Base-by-base conservation (phyloP, 2,329 filamentous ascomycete species). In the Colletotrichum euphorbiae region DNA sequence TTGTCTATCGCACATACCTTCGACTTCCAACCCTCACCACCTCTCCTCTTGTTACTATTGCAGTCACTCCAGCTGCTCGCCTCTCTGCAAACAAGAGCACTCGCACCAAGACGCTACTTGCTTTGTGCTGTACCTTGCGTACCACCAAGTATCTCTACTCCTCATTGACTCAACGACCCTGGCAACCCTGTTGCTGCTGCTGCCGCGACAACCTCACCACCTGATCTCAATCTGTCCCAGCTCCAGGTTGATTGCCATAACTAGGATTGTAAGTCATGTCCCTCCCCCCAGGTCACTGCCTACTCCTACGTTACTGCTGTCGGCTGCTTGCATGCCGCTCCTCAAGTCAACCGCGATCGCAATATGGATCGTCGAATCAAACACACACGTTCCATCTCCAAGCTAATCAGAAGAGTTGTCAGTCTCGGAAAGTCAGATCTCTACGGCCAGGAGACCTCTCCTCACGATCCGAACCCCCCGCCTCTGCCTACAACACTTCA, bases 321-420 rank as follows among this genome's bases (percentile, higher is more conserved):
- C 40, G 38, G 36, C 42, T n/a, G 40, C 33, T 54, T 31, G 54
- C 40, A 65, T 60, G 54, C 57, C 40, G 12, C 17, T 31, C 57
- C 15, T 15, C 63, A 36, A 58, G 31, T 12, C 40, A 7, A 19
- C 54, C 3, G 40, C 33, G 21, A 45, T 17, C 24, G 13, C 61
- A 43, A 36, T 2, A 69, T 69, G 66, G 46, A 55, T 33, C 61
- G 62, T 24, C 54, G 28, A 28, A n/a, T 69, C 48, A 66, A 66
- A 50, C 66, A 66, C n/a, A 38, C 63, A 17, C 67, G 56, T 58
- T 69, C 67, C 38, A 24, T 69, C n/a, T 67, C 62, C 12, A 69
- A 40, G 51, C 67, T 69, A 62, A 69, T 69, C 17, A 48, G 46
- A 31, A 52, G 57, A 48, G 67, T 69, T 57, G 67, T 45, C 24